phyloP scores from a whole-genome alignment of 202 grass and related monocot genomes.

The Hordeum pubiflorum region DNA sequence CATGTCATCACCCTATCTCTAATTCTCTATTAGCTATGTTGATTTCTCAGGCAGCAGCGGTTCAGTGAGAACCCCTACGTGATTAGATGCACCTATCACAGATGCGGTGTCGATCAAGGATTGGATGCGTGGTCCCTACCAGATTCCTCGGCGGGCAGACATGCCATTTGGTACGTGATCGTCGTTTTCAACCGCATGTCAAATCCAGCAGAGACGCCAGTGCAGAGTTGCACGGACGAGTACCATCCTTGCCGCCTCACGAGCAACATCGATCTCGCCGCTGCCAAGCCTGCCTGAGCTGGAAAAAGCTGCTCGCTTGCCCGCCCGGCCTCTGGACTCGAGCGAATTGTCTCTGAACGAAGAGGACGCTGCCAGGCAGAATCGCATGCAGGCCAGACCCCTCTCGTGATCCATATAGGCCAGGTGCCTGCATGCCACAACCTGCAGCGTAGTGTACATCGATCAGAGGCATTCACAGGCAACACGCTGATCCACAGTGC shows the following conservation, averaged over 20 bases:
- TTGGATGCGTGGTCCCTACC: not conserved
- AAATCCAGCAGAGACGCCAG: not conserved
- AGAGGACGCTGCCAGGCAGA: not conserved
- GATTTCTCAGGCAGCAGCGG: no score
- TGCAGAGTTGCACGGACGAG: not conserved
- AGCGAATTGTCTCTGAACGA: not conserved
- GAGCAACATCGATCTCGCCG: not conserved
- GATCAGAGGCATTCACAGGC: not conserved
- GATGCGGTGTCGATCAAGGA: not conserved
- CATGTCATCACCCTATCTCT: no score
- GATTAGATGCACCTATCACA: no score
- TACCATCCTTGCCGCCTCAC: constrained; percentile 8
- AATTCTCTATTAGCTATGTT: no score
- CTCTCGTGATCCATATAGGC: constrained; percentile 12
- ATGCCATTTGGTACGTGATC: not conserved
- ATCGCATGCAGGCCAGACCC: not conserved
- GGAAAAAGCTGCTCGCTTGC: not conserved
- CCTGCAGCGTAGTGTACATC: not conserved
- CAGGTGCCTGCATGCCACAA: not conserved
- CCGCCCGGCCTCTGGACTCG: not conserved
- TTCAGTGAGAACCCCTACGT: no score
- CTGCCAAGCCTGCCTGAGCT: constrained; percentile 3
- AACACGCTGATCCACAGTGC: not conserved
- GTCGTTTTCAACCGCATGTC: not conserved
- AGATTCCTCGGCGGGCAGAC: not conserved